Percentiles rank a stretch among this genome's conserved stretches.
Conservation (phyloP, 2,329 filamentous ascomycete species). For the Chalaropsis thielavioides region DNA sequence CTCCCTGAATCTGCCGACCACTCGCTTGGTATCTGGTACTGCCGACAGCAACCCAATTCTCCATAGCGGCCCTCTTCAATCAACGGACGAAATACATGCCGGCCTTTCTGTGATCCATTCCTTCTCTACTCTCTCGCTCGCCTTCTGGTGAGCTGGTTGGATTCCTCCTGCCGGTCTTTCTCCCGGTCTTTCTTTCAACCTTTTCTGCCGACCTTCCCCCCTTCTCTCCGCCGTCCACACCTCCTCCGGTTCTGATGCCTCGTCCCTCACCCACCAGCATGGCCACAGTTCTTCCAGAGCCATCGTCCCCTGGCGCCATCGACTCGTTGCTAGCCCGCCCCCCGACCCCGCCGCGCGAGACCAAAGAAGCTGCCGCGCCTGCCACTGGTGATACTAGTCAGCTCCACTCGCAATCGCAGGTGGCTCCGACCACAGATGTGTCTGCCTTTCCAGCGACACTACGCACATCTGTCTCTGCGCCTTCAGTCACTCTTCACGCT, state of each 20-base stretch:
- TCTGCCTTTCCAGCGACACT: neutral
- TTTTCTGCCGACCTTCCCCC: neutral
- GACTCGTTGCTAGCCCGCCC: conserved; percentile 43
- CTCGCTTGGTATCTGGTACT: neutral
- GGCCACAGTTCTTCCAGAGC: conserved; percentile 7
- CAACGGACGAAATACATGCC: neutral
- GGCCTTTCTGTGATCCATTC: neutral
- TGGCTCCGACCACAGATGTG: neutral
- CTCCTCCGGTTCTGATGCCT: neutral
- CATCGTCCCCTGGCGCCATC: neutral
- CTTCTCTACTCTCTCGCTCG: neutral
- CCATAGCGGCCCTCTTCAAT: neutral
- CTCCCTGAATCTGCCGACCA: neutral
- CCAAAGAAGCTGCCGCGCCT: conserved; percentile 26
- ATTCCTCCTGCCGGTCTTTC: neutral
- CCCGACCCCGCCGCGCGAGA: conserved; percentile 51
- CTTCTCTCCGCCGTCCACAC: neutral
- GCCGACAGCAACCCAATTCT: neutral
- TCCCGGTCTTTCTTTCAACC: neutral
- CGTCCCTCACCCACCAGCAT: neutral
- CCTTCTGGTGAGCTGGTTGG: neutral
- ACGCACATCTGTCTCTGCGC: neutral
- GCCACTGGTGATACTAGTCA: conserved; percentile 29
- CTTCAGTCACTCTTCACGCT: neutral
- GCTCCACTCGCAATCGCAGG: conserved; percentile 21